phyloP scores from a whole-genome alignment of 1,284 basidiomycete species.

The Ganoderma boninense region DNA sequence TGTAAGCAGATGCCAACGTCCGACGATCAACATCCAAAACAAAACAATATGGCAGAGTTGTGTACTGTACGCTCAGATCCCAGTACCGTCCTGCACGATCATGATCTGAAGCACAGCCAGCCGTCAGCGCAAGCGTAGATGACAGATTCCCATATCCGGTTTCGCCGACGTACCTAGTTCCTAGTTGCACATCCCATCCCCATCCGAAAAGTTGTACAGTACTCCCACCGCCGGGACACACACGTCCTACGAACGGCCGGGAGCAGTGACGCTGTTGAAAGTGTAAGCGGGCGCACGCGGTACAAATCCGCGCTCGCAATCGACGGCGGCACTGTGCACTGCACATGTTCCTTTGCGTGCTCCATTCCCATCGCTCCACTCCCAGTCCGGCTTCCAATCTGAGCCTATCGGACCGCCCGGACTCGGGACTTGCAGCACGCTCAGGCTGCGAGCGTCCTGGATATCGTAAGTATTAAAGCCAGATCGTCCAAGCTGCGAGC shows the following conservation, averaged over 20 bases:
- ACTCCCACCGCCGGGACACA: background rate
- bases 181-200: background rate
- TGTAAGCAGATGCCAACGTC: background rate
- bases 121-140: background rate
- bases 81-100: background rate
- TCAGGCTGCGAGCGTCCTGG: background rate
- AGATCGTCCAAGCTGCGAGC: background rate
- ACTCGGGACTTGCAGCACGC: background rate
- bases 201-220: background rate
- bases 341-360: background rate
- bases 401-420: background rate
- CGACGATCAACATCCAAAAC: background rate
- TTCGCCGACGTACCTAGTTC: background rate
- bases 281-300: background rate
- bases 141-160: background rate
- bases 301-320: background rate
- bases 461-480: background rate
- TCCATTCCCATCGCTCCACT: background rate
- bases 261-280: background rate
- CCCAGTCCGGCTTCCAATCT: background rate
- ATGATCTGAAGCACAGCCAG: background rate
- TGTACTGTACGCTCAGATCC: background rate
- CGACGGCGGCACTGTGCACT: background rate
- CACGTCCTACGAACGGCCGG: background rate
- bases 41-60: background rate